Base-by-base conservation (phyloP, 352 stramenopile genomes). In the Globisporangium paddicum region DNA sequence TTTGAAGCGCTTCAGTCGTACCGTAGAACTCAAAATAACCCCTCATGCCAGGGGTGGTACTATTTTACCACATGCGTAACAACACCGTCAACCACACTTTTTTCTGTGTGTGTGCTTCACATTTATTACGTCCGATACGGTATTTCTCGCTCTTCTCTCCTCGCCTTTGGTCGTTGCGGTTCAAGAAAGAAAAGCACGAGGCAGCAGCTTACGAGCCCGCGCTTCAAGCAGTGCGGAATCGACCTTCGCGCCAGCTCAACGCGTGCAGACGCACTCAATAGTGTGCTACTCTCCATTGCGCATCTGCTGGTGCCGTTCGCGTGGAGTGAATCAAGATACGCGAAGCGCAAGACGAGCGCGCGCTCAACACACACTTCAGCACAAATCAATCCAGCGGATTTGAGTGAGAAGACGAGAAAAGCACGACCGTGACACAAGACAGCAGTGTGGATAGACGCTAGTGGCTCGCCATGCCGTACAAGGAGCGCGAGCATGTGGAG, bases 401-500 rank as follows among this genome's bases (percentile, higher is more conserved):
- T 37, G 21, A 48, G n/a, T n/a, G n/a, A 57, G 32, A 45, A 47
- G 32, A 26, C 23, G 14, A 48, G 32, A 30, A 58, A 30, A 58
- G 38, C 1, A n/a, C n/a, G 25, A 38, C 23, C 3, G 2, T 40
- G 19, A 28, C 37, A 18, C 4, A 32, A 10, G 30, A 11, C 2
- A 21, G 14, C 9, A 23, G 47, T n/a, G 47, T 41, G 21, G 19
- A 38, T 28, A 35, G 32, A 28, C 21, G 21, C 41, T 35, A 50
- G 19, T 5, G n/a, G n/a, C n/a, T 32, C 19, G 7, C 14, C 47
- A 66, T 66, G 59, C 19, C 55, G 41, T 71, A 69, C 63, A 71
- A 73, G 58, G 78, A 90, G 62, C 81, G 75, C 42, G 82, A 92
- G 66, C 80, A 87, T 19, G 72, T 92, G 45, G 82, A 90, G 46